A percentile compares a stretch with the other conserved stretches of the same genome.
These are phyloP conservation scores for Nigrospora oryzae DNA, from an alignment of 2,329 filamentous ascomycete genomes.

Conservation along the genomic window DNA sequence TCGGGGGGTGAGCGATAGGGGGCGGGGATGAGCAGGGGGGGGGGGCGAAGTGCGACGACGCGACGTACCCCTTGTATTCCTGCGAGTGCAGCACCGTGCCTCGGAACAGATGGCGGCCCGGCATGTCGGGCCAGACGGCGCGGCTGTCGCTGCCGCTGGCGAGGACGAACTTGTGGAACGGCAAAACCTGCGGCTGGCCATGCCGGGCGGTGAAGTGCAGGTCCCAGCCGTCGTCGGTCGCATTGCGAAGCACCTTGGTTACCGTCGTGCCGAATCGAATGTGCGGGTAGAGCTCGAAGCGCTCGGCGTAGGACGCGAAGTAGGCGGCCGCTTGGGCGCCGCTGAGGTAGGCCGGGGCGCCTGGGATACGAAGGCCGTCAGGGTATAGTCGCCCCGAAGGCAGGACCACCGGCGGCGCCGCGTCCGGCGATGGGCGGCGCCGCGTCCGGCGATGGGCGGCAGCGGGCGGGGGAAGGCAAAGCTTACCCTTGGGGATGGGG, in stretches of 20 bases:
- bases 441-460: no score
- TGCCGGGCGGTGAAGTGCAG: constrained; percentile 8
- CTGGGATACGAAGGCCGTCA: constrained; percentile 1
- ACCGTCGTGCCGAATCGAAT: constrained; percentile 9
- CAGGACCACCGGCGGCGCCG: no score
- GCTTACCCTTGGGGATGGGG: constrained; percentile 9
- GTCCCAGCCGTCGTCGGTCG: constrained; percentile 8
- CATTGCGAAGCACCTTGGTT: constrained; percentile 8
- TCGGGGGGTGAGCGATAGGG: constrained; percentile 1
- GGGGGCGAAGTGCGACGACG: not conserved
- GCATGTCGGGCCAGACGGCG: constrained; percentile 8
- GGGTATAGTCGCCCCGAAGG: not conserved
- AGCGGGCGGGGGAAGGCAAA: no score
- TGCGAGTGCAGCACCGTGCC: constrained; percentile 13
- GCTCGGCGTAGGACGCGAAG: constrained; percentile 9
- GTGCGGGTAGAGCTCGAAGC: constrained; percentile 9
- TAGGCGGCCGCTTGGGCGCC: constrained; percentile 6
- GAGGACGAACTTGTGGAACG: constrained; percentile 12
- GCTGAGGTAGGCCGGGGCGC: constrained; percentile 7
- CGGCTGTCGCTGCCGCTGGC: constrained; percentile 7
- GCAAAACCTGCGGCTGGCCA: constrained; percentile 3
- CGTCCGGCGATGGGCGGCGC: no score
- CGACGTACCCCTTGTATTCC: constrained; percentile 8
- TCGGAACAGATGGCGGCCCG: constrained; percentile 9
- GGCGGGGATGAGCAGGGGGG: constrained; percentile 7